Base-by-base conservation (phyloP, 2,329 filamentous ascomycete genomes). In the Phyllosticta ampelicida region DNA sequence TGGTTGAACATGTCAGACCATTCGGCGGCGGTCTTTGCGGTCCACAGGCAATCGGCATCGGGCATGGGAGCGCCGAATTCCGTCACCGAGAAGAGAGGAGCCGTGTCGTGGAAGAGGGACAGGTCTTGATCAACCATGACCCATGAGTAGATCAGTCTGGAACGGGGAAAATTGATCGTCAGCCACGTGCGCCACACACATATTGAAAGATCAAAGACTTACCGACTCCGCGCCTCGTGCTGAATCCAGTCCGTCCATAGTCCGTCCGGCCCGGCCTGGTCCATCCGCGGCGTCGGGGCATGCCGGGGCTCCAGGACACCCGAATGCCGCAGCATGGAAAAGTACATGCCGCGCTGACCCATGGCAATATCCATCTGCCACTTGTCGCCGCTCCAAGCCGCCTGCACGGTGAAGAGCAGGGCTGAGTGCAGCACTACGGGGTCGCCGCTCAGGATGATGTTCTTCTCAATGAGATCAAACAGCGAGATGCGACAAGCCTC, bases 351-450 rank as follows among this genome's bases (percentile, higher is more conserved):
- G 53, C 84, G 78, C 69, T 87, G 86, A 28, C 85, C 85, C 83
- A 87, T 86, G 49, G 84, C 81, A 62, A 87, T 86, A 65, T 88
- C 85, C 85, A 87, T 88, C 63, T 87, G 82, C 84, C 85, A 87
- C 71, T 87, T 87, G 69, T 88, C 85, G 51, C 86, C 86, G 66
- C 85, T 86, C 86, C 86, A 89, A 1, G 83, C 83, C 8, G 84
- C 85, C 23, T 86, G 77, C 1, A 85, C 78, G 1, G 82, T 86
- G 67, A 87, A 87, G 2, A 88, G 77, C 11, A 88, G 73, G 0
- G 85, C 85, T 53, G 83, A 84, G 48, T 84, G 79, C 51, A 88
- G 75, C 0, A 85, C 80, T 2, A 82, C 79, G 0, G 82, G 81
- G 65, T 88, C 84, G 1, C 82, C 80, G 11, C 82, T 81, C 73